A percentile compares a stretch with the other conserved stretches of the same genome.
Evolutionary conservation across 306 rosid species (phyloP).

Genomic region (Sesbania bispinosa): DNA sequence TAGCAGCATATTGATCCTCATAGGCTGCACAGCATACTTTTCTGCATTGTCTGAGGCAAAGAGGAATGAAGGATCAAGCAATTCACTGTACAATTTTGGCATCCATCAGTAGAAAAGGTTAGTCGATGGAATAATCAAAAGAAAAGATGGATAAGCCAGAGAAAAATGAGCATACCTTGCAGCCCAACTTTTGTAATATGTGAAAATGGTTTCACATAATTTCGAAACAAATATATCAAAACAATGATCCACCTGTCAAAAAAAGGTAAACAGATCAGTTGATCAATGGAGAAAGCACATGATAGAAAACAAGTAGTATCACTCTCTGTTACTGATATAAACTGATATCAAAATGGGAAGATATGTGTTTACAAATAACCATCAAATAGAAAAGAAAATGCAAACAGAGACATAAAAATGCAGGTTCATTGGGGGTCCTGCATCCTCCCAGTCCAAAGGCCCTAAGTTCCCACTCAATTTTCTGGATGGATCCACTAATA

Average conservation of each 20-base stretch:
- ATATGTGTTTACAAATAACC: not conserved
- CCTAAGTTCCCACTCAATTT: not conserved
- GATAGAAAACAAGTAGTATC: not conserved
- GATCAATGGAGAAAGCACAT: slow-evolving; percentile 5
- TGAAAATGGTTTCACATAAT: slow-evolving; percentile 63
- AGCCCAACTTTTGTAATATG: slow-evolving; percentile 92
- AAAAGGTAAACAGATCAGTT: slow-evolving; percentile 3
- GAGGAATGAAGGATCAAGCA: slow-evolving; percentile 90
- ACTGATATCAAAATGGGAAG: no score
- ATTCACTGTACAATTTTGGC: slow-evolving; percentile 64
- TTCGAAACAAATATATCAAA: slow-evolving; percentile 81
- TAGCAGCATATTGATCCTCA: slow-evolving; percentile 73
- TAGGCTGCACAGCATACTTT: slow-evolving; percentile 77
- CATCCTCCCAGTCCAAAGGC: not conserved
- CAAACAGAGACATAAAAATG: not conserved
- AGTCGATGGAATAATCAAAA: slow-evolving; percentile 20
- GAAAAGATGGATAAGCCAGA: slow-evolving; percentile 37
- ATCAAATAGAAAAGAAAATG: slow-evolving; percentile 7
- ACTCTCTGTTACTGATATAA: not conserved
- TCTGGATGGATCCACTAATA: not conserved
- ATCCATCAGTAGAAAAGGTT: slow-evolving; percentile 19
- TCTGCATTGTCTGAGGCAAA: slow-evolving; percentile 89
- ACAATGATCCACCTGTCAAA: slow-evolving; percentile 87
- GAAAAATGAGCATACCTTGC: slow-evolving; percentile 54
- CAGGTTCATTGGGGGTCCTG: not conserved